Evolutionary conservation across 2,329 filamentous ascomycete species (phyloP), one percentile per base, ranked within the genome.

Genomic region (Achaetomium macrosporum): DNA sequence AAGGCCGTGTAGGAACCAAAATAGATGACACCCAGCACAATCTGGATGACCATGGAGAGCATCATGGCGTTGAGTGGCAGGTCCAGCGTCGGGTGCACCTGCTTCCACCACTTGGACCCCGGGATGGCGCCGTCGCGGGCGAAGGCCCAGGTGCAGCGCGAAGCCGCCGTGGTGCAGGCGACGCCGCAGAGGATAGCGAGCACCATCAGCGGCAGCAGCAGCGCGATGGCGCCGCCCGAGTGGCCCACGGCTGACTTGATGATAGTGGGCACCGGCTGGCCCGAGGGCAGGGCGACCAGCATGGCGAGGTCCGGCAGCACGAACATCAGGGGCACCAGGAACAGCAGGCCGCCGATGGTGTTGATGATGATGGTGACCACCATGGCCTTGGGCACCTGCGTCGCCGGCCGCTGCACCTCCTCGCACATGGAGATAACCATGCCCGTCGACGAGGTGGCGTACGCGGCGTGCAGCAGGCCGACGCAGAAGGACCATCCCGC

Each of bases 361-460:
- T 88, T 88, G 69, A 88, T 76, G 60, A 82, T 59, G 60, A 88
- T 76, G 58, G 84, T 85, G 48, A 73, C 73, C 42, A 87, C 83
- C 81, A 89, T 86, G 61, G 85, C 85, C 67, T 84, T 85, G 60
- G 85, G 84, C 8, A 88, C 84, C 66, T 88, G 85, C 2, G 75
- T 79, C 0, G 82, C 74, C 5, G 85, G 85, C 44, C 81, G 71
- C 64, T 78, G 74, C 12, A 87, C 84, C 66, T 88, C 85, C 68
- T 89, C 85, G 62, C 83, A 87, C 85, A 88, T 88, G 57, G 80
- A 85, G 65, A 89, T 85, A 54, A 90, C 85, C 86, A 90, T 90
- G 69, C 87, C 87, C 0, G 85, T 88, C 15, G 84, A 86, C 4
- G 85, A 88, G 13, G 85, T 88, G 42, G 83, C 84, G 63, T 89